These are phyloP conservation scores for Vitellaria paradoxa DNA, from an alignment of 179 eudicot species.

Conservation along the genomic window DNA sequence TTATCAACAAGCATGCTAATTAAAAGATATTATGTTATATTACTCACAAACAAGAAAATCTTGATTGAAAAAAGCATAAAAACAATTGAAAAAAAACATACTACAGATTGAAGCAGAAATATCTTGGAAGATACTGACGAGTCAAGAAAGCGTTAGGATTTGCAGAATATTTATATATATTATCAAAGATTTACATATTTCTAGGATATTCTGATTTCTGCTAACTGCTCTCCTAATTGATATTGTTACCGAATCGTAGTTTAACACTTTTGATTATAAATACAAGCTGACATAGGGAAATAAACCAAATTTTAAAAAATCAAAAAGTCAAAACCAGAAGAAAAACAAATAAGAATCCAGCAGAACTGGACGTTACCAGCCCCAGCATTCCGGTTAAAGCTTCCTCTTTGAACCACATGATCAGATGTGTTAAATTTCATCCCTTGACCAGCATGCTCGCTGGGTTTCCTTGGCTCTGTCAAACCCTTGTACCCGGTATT, in stretches of 20 bases:
- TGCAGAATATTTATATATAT: too few species aligned
- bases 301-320: too few species aligned
- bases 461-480: slow-evolving; percentile 40
- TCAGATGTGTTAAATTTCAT: slow-evolving; percentile 34
- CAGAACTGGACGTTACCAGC: slow-evolving; percentile 33
- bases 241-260: too few species aligned
- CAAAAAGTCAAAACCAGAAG: background rate
- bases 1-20: slow-evolving; percentile 1
- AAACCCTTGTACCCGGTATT: slow-evolving; percentile 39
- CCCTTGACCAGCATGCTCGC: slow-evolving; percentile 41
- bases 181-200: too few species aligned
- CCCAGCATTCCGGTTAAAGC: slow-evolving; percentile 37
- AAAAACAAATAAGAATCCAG: background rate
- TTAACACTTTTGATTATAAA: too few species aligned
- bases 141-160: too few species aligned
- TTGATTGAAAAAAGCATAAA: background rate
- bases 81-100: background rate
- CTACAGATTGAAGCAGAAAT: background rate
- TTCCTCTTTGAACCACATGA: slow-evolving; percentile 51
- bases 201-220: too few species aligned
- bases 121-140: background rate
- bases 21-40: background rate
- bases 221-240: too few species aligned
- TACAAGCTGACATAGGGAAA: too few species aligned
- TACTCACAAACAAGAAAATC: background rate